Base-by-base conservation (phyloP, 2,329 filamentous ascomycete species). In the Neospermospora avenae region DNA sequence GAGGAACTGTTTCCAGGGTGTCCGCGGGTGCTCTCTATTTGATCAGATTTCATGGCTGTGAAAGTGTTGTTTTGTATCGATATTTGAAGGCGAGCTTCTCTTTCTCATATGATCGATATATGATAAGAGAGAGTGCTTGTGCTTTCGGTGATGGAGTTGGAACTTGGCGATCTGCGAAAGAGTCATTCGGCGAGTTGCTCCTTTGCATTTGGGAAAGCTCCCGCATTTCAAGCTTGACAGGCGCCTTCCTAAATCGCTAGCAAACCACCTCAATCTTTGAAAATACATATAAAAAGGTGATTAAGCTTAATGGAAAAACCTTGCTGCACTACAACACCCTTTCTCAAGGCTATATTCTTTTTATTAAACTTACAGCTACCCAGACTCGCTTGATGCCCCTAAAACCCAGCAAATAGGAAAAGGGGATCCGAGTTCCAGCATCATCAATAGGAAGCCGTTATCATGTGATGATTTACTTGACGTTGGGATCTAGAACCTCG, bases 1-100 rank as follows among this genome's bases (percentile, higher is more conserved):
- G 34, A 16, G 11, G 20, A 34, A 22, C 22, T 42, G 2, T 48
- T 24, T 2, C 4, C n/a, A 13, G 41, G 20, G 24, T 34, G 48
- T 16, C 42, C 56, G 8, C 24, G 41, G 20, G 41, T 39, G n/a
- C 10, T 31, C 16, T 45, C 53, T 37, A 28, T 58, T 53, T 39
- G 56, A 13, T 58, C 48, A 24, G 56, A 28, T 14, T 46, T 58
- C 56, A 58, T 58, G 8, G 1, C 25, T 35, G 37, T n/a, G 14
- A 16, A 24, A 39, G 5, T 4, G 18, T 16, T 42, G n/a, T 42
- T n/a, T 3, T 22, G 16, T 5, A 7, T 7, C n/a, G 18, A 8
- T 39, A 18, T 18, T 7, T 22, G 16, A 3, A 18, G n/a, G n/a
- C 20, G 39, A 10, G 18, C 3, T 42, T 4, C 16, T n/a, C n/a